Conservation (phyloP, 176 grass and related monocot genomes). For the Rhynchospora pubera region DNA sequence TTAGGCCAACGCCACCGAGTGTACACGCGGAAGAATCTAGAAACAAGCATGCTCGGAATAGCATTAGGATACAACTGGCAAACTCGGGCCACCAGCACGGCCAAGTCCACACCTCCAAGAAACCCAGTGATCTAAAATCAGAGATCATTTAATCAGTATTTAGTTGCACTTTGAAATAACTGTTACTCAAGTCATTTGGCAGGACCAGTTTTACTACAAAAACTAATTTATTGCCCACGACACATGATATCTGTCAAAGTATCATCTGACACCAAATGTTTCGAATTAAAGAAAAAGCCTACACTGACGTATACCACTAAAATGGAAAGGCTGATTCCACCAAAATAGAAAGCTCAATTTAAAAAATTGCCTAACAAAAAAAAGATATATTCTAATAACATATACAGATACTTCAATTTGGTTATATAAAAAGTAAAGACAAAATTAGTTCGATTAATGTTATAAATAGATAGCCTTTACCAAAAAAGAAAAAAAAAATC, state of each 20-base stretch:
- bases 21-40: conserved; percentile 85
- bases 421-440: neutral
- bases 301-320: neutral
- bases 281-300: neutral
- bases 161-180: neutral
- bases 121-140: conserved; percentile 70
- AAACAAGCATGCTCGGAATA: conserved; percentile 87
- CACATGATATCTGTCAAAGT: neutral
- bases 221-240: neutral
- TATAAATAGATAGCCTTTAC: neutral
- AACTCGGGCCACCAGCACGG: conserved; percentile 69
- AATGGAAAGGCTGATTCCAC: neutral
- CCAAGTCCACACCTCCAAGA: conserved; percentile 96
- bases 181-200: neutral
- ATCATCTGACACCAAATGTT: neutral
- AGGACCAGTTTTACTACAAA: neutral
- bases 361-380: neutral
- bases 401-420: neutral
- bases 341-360: neutral
- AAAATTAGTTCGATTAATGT: neutral
- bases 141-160: neutral
- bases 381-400: neutral
- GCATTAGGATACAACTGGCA: conserved; percentile 98
- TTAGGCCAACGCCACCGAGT: conserved; percentile 89
- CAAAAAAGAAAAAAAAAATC: too few species aligned